Conservation (phyloP, 768 basidiomycete genomes). For the Hericium coralloides region DNA sequence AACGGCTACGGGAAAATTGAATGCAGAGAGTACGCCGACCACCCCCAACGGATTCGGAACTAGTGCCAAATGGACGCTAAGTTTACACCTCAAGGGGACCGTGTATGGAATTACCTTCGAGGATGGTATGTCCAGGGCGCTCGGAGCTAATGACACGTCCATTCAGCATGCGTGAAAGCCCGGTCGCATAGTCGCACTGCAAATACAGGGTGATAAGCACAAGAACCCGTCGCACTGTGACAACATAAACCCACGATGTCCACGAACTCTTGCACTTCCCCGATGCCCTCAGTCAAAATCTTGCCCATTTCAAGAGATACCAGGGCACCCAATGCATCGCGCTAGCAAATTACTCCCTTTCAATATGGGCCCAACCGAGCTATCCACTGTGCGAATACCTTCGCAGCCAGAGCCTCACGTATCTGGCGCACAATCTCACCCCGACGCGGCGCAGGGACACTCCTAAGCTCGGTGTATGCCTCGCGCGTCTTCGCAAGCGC, state of each 20-base stretch:
- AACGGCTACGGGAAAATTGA: constrained; percentile 94
- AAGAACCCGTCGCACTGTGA: not conserved
- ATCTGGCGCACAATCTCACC: constrained; percentile 88
- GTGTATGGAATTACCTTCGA: constrained; percentile 51
- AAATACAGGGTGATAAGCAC: not conserved
- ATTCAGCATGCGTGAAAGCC: constrained; percentile 91
- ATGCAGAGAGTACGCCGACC: constrained; percentile 72
- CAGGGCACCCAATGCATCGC: constrained; percentile 70
- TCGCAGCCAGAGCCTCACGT: constrained; percentile 67
- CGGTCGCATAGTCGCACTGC: constrained; percentile 92
- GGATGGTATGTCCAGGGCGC: constrained; percentile 81
- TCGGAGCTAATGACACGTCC: constrained; percentile 84
- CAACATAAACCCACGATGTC: constrained; percentile 62
- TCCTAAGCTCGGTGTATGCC: constrained; percentile 64
- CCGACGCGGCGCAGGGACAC: constrained; percentile 76
- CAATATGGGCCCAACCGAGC: constrained; percentile 8
- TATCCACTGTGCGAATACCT: constrained; percentile 34
- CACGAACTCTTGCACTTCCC: constrained; percentile 92
- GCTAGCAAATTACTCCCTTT: constrained; percentile 28
- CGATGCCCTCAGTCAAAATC: constrained; percentile 82
- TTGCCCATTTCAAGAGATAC: constrained; percentile 89
- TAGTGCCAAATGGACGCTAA: constrained; percentile 19
- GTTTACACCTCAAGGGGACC: too few relatives aligned
- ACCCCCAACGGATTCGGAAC: constrained; percentile 86
- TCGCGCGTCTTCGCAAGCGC: constrained; percentile 64